Base-by-base conservation (phyloP, 2,329 filamentous ascomycete genomes). In the Cladosporium sp. region DNA sequence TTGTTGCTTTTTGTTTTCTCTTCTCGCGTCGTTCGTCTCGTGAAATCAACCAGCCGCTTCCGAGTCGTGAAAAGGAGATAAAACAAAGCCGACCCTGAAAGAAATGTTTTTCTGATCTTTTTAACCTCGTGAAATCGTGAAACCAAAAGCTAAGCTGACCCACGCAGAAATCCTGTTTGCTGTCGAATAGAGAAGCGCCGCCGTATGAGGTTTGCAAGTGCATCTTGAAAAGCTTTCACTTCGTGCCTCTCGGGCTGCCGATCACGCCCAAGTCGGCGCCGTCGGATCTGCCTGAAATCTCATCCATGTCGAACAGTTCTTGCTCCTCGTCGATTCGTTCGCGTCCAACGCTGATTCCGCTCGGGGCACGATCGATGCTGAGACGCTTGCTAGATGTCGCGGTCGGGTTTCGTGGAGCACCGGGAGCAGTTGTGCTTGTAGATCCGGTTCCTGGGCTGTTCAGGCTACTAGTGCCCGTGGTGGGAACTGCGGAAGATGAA, bases 291-390 rank as follows among this genome's bases (percentile, higher is more conserved):
- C 53, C 55, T n/a, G 38, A 36, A n/a, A 61, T 55, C n/a, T 62
- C 62, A 18, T 66, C 63, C 62, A 66, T 66, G 36, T 61, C 61
- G 51, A 66, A 66, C 18, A 66, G 56, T 13, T 57, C 60, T 36
- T 62, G 58, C 53, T 65, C 63, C 40, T 64, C 63, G 27, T 64
- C 62, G 18, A 62, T 65, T 20, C 58, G 58, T 24, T 57, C 56
- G 13, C 57, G 55, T 6, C 56, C 56, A 7, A 65, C 51, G 39
- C 56, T 64, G 32, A 50, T 61, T 47, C 55, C 61, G 53, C 62
- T 64, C 17, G 60, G 40, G 1, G 55, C 61, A 17, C 62, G 55
- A 19, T 63, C 61, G 17, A 62, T 54, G 34, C 58, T 56, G 32
- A 41, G 53, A 22, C 54, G 52, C 12, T 50, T 51, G 39, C 41